Percentiles rank a stretch among this genome's conserved stretches.
Evolutionary conservation across 1,139 yeast species (phyloP).

Genomic region (Yamadazyma siamensis): DNA sequence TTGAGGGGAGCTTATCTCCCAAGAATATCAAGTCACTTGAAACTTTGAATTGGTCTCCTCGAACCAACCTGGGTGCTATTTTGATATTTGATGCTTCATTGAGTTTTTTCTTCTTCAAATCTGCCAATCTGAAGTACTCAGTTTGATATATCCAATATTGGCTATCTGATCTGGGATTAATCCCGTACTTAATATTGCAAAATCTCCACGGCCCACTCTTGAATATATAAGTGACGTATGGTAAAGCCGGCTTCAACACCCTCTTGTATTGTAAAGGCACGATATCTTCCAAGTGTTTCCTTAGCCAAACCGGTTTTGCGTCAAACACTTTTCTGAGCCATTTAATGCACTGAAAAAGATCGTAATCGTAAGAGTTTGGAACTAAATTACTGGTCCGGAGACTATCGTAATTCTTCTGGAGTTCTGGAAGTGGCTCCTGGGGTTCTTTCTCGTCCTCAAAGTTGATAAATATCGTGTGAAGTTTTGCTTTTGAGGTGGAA

Average conservation of each 20-base stretch:
- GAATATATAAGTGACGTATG: constrained; percentile 76
- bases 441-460: constrained; percentile 30
- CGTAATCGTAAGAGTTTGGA: constrained; percentile 25
- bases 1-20: constrained; percentile 65
- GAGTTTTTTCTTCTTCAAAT: constrained; percentile 20
- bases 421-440: constrained; percentile 31
- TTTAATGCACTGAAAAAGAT: constrained; percentile 47
- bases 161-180: constrained; percentile 55
- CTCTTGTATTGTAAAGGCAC: constrained; percentile 50
- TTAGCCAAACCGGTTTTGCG: constrained; percentile 79
- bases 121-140: constrained; percentile 70
- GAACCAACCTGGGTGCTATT: constrained; percentile 17
- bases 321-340: constrained; percentile 56
- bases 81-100: constrained; percentile 6
- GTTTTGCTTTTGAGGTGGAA: constrained; percentile 35
- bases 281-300: constrained; percentile 67
- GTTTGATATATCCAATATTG: constrained; percentile 68
- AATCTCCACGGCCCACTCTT: constrained; percentile 96
- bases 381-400: constrained; percentile 20
- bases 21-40: constrained; percentile 63
- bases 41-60: constrained; percentile 21
- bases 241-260: constrained; percentile 70
- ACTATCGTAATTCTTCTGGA: constrained; percentile 30
- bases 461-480: constrained; percentile 46
- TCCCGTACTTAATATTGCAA: constrained; percentile 75